phyloP scores from a whole-genome alignment of 2,329 filamentous ascomycete species.

The Aspergillus alliaceus region DNA sequence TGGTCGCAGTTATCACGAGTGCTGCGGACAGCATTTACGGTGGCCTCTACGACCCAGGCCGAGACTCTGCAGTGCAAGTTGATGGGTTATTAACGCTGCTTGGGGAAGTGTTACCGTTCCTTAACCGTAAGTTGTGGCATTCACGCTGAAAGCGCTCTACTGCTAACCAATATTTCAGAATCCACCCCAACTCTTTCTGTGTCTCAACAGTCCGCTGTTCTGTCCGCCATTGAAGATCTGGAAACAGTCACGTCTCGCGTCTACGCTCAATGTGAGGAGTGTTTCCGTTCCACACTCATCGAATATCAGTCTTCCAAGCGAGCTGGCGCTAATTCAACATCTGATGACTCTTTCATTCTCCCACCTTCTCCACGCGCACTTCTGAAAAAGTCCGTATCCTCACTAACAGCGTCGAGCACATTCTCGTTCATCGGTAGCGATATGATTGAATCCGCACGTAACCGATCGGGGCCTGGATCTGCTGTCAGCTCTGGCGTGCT shows the following conservation, averaged over 20 bases:
- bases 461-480: conserved; percentile 43
- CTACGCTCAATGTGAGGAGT: conserved; percentile 73
- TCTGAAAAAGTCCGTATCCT: conserved; percentile 63
- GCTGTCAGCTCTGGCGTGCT: conserved; percentile 56
- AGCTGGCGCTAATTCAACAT: conserved; percentile 10
- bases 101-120: conserved; percentile 77
- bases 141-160: background rate
- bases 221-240: conserved; percentile 77
- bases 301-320: conserved; percentile 62
- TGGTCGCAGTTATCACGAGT: conserved; percentile 81
- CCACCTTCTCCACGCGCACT: conserved; percentile 63
- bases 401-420: conserved; percentile 56
- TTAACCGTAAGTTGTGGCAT: conserved; percentile 53
- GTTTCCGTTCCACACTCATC: conserved; percentile 72
- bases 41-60: conserved; percentile 77
- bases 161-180: conserved; percentile 38
- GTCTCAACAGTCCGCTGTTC: conserved; percentile 70
- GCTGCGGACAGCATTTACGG: conserved; percentile 89
- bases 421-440: conserved; percentile 74
- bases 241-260: conserved; percentile 73
- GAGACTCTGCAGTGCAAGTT: conserved; percentile 81
- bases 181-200: conserved; percentile 63
- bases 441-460: conserved; percentile 57
- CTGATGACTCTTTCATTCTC: conserved; percentile 20
- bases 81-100: conserved; percentile 82